Evolutionary conservation across 495 filamentous ascomycete genomes (phyloP).

Genomic region (Aspergillus sparsus): DNA sequence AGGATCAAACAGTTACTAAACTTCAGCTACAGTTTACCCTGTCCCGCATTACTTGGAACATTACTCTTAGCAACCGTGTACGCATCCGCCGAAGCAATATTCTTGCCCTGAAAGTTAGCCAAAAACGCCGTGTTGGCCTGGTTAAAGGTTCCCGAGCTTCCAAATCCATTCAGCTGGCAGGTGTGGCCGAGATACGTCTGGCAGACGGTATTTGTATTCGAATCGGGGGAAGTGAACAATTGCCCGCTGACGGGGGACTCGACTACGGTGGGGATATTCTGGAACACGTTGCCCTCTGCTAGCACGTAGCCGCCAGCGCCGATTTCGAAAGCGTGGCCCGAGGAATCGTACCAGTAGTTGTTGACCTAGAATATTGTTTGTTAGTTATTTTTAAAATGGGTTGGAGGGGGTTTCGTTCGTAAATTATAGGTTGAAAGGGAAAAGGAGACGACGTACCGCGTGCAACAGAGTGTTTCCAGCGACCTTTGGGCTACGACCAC

Average conservation of each 20-base stretch:
- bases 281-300: slow-evolving; percentile 62
- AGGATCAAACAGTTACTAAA: neutral
- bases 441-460: slow-evolving; percentile 30
- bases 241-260: slow-evolving; percentile 36
- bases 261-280: slow-evolving; percentile 44
- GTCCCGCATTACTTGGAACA: slow-evolving; percentile 36
- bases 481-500: slow-evolving; percentile 46
- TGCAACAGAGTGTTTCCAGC: slow-evolving; percentile 46
- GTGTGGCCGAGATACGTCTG: slow-evolving; percentile 42
- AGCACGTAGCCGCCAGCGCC: slow-evolving; percentile 51
- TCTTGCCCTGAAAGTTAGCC: slow-evolving; percentile 52
- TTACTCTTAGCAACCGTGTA: slow-evolving; percentile 18
- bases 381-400: neutral
- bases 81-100: slow-evolving; percentile 41
- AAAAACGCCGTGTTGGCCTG: slow-evolving; percentile 45
- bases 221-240: slow-evolving; percentile 44
- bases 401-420: neutral
- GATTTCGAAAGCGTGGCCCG: slow-evolving; percentile 59
- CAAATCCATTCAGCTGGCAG: slow-evolving; percentile 51
- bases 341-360: slow-evolving; percentile 59
- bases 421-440: neutral
- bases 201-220: slow-evolving; percentile 42
- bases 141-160: slow-evolving; percentile 42
- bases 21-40: slow-evolving; percentile 34
- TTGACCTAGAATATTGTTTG: slow-evolving; percentile 41